A percentile compares a stretch with the other conserved stretches of the same genome.
Evolutionary conservation across 2,329 filamentous ascomycete genomes (phyloP).

Genomic region (Ophiostoma ulmi): DNA sequence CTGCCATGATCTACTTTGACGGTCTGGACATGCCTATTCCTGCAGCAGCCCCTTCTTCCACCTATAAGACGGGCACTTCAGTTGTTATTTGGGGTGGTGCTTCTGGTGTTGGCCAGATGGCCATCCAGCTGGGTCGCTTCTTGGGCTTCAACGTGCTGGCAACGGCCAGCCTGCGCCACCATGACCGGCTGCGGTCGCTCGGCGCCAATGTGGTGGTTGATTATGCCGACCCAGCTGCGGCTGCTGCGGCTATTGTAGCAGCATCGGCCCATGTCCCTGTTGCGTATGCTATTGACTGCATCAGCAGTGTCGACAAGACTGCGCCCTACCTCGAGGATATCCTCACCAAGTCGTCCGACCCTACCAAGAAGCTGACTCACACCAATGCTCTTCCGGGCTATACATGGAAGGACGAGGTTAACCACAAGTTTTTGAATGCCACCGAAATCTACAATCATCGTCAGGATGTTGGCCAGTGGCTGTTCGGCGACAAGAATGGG

Average conservation of each 20-base stretch:
- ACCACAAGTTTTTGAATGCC: not conserved
- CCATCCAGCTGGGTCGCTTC: conserved; percentile 15
- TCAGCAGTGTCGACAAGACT: not conserved
- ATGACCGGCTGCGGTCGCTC: conserved; percentile 19
- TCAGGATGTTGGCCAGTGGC: not conserved
- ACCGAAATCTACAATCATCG: not conserved
- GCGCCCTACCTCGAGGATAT: not conserved
- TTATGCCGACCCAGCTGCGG: conserved; percentile 16
- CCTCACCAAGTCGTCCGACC: not conserved
- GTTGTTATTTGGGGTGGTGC: not conserved
- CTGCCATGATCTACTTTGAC: not conserved
- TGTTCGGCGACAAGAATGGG: not conserved
- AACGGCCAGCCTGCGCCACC: conserved; percentile 21
- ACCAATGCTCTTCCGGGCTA: not conserved
- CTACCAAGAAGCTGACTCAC: not conserved
- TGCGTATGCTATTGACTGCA: not conserved
- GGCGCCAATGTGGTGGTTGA: conserved; percentile 22
- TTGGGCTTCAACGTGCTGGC: conserved; percentile 22
- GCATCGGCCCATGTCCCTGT: not conserved
- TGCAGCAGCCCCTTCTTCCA: not conserved
- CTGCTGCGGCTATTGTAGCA: not conserved
- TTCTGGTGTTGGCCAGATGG: not conserved
- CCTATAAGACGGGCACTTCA: not conserved
- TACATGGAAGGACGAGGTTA: not conserved
- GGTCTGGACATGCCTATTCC: not conserved